These are phyloP conservation scores for Angophora floribunda DNA, from an alignment of 345 rosid genomes.

Conservation along the genomic window DNA sequence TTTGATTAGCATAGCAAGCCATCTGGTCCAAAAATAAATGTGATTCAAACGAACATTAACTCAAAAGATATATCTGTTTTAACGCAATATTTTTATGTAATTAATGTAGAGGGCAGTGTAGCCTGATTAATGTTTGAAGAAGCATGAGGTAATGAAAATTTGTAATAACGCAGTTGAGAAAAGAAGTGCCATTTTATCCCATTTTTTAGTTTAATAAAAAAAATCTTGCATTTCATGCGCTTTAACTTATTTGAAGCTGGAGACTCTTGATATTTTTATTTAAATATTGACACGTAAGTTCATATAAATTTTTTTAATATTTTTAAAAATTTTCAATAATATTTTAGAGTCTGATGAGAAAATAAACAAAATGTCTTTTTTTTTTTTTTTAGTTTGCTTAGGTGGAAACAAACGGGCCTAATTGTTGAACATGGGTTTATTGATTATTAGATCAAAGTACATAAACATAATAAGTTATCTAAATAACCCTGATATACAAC, in stretches of 20 bases:
- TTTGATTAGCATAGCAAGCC: not conserved
- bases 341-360: not conserved
- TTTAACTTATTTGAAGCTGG: not conserved
- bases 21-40: not conserved
- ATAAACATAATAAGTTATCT: not conserved
- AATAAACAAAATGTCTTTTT: too few relatives aligned
- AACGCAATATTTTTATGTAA: not conserved
- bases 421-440: not conserved
- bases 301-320: not conserved
- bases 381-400: not conserved
- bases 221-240: not conserved
- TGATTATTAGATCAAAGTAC: not conserved
- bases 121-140: not conserved
- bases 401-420: not conserved
- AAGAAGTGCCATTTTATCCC: not conserved
- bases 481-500: not conserved
- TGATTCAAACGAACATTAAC: not conserved
- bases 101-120: not conserved
- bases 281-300: not conserved
- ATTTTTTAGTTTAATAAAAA: not conserved
- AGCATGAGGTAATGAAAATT: not conserved
- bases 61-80: not conserved
- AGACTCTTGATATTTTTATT: not conserved
- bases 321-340: not conserved
- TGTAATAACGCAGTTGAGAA: not conserved